Evolutionary conservation across 169 alveolate genomes (phyloP).

Genomic region (Plasmodium malariae): DNA sequence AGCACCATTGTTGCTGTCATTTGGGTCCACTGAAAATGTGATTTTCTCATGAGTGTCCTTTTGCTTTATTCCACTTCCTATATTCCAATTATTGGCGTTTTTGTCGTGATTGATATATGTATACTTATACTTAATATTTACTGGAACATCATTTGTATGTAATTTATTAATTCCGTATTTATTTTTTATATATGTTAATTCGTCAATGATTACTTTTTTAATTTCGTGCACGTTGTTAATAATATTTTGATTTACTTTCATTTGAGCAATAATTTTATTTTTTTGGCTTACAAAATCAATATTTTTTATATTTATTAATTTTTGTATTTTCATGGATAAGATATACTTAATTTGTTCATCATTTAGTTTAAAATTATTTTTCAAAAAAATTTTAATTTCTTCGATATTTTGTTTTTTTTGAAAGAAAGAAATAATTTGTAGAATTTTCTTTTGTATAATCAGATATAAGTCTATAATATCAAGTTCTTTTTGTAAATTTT

Average conservation of each 20-base stretch:
- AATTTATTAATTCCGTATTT: conserved; percentile 40
- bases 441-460: conserved; percentile 54
- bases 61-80: neutral
- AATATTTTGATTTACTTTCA: conserved; percentile 27
- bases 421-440: conserved; percentile 53
- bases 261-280: conserved; percentile 22
- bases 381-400: conserved; percentile 30
- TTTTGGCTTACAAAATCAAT: conserved; percentile 61
- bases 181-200: conserved; percentile 46
- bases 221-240: conserved; percentile 53
- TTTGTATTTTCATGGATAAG: conserved; percentile 77
- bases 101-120: conserved; percentile 14
- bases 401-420: conserved; percentile 36
- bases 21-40: neutral
- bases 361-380: conserved; percentile 68
- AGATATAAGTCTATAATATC: conserved; percentile 53
- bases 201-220: conserved; percentile 65
- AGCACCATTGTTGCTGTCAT: neutral
- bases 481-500: conserved; percentile 32
- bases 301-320: conserved; percentile 77
- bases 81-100: neutral
- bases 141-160: conserved; percentile 1
- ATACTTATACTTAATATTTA: conserved; percentile 29
- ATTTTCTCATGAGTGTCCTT: neutral
- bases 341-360: conserved; percentile 79